These are phyloP conservation scores for Botrytis galanthina DNA, from an alignment of 2,329 filamentous ascomycete species.

Conservation along the genomic window DNA sequence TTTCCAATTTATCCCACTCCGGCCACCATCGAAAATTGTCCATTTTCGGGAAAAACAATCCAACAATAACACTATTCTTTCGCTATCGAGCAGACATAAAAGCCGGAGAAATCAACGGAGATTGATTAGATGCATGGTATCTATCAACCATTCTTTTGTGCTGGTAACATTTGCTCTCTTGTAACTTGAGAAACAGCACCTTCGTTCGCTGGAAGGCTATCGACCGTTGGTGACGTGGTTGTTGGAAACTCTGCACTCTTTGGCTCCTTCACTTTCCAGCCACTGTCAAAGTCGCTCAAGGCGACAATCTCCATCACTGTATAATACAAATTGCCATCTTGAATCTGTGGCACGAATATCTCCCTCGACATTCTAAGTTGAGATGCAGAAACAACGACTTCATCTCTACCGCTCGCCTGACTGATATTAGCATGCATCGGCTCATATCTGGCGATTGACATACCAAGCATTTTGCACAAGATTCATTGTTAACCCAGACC, in stretches of 20 bases:
- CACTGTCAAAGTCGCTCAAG: slow-evolving; percentile 33
- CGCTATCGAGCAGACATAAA: not conserved
- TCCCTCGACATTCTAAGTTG: slow-evolving; percentile 41
- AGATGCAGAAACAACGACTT: not conserved
- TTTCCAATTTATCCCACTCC: not conserved
- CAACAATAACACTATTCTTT: not conserved
- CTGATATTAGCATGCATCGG: slow-evolving; percentile 19
- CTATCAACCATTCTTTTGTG: not conserved
- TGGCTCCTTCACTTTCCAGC: slow-evolving; percentile 35
- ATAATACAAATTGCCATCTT: slow-evolving; percentile 49
- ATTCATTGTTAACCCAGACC: slow-evolving; percentile 52
- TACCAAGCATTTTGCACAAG: slow-evolving; percentile 52
- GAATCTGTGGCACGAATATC: slow-evolving; percentile 47
- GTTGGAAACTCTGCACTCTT: slow-evolving; percentile 27
- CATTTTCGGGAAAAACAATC: not conserved
- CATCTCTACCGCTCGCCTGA: slow-evolving; percentile 51
- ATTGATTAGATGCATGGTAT: not conserved
- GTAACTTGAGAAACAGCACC: slow-evolving; percentile 15
- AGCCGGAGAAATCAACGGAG: not conserved
- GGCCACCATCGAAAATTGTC: not conserved
- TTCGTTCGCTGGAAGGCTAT: slow-evolving; percentile 26
- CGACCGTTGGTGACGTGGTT: slow-evolving; percentile 28
- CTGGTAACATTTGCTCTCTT: not conserved
- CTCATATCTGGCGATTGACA: slow-evolving; percentile 32
- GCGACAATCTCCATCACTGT: slow-evolving; percentile 48